Evolutionary conservation across 257 asterid species (phyloP), one percentile per base, ranked within the genome.

Genomic region (Forsythia viridissima): DNA sequence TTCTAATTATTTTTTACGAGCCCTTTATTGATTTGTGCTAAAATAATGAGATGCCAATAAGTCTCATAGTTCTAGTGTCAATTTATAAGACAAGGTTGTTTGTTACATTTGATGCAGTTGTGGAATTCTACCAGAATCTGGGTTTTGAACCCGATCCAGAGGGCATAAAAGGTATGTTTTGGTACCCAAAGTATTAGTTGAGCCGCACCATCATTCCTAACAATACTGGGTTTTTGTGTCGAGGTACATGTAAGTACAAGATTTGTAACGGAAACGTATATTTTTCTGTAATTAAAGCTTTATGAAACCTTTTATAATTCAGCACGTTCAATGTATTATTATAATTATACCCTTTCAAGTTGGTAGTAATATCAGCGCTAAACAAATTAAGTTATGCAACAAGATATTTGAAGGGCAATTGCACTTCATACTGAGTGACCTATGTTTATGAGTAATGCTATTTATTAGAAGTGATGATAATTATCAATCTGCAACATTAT

Each of bases 111-210:
- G 80, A 69, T 89, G 89, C 93, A 96, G 99, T 95, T 74, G 94
- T 95, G 86, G 99, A 96, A 37, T 96, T 93, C 90, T 93, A 92
- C 70, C 85, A 71, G 77, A 96, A 90, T 83, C 89, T 96, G 16
- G 99, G 97, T 36, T 96, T 96, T 61, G 89, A 92, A 79, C 83
- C 98, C 18, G 99, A 95, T 66, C 99, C 98, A 0, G 99, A 93
- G 88, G 99, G 99, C 79, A 96, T 96, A 65, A 96, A 96, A 84
- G 97, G 99, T 20, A 96, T 96, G 99, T 96, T 96, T 81, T 96
- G 99, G 99, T 89, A 93, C 88, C 97, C 97, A 3, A 92, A 87
- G 87, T 88, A 88, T 78, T 88, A 91, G 84, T 24, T 76, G 69
- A 74, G 70, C 67, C 57, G 77, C 34, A 16, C 63, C 65, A 67